Base-by-base conservation (phyloP, 768 basidiomycete species). In the Boletus huronensis region DNA sequence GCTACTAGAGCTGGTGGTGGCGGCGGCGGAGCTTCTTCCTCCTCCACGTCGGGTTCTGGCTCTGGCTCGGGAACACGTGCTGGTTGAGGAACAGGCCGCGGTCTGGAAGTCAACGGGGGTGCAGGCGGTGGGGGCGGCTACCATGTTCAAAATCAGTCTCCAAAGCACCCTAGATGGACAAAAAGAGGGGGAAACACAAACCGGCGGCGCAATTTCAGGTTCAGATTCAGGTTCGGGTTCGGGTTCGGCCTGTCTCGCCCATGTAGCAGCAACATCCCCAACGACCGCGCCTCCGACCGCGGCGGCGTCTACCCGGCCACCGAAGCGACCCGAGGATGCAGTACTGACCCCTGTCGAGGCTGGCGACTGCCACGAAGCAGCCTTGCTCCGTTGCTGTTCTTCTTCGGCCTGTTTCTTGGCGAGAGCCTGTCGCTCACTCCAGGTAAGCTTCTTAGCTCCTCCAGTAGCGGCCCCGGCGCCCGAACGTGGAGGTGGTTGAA, bases 401-500 rank as follows among this genome's bases (percentile, higher is more conserved):
- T 90, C 92, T 59, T 86, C 90, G 16, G 79, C 76, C 61, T 92
- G 89, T 66, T 87, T 87, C 77, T 94, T 95, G 1, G 93, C 88
- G n/a, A 87, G 74, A 0, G 90, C 93, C 66, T 98, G 95, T 21
- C 95, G 79, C 69, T 98, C 90, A 54, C 82, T 88, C 96, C 96
- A 98, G 0, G 95, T 96, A 57, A 96, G 70, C 70, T 93, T 95
- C 75, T 90, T 90, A 1, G 75, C 54, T 0, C 78, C 82, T 21
- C 74, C 74, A 4, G 56, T 38, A 19, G 47, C 11, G 8, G 54
- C 17, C 32, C 43, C 50, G 23, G 49, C 25, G 26, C 64, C 11
- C 60, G 58, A 26, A 67, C 57, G 53, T 53, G 58, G 8, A 63
- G 59, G n/a, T 63, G 62, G 72, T 55, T n/a, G 72, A n/a, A 17